These are phyloP conservation scores for Termitomyces sp. DNA, from an alignment of 768 basidiomycete species.

Conservation along the genomic window DNA sequence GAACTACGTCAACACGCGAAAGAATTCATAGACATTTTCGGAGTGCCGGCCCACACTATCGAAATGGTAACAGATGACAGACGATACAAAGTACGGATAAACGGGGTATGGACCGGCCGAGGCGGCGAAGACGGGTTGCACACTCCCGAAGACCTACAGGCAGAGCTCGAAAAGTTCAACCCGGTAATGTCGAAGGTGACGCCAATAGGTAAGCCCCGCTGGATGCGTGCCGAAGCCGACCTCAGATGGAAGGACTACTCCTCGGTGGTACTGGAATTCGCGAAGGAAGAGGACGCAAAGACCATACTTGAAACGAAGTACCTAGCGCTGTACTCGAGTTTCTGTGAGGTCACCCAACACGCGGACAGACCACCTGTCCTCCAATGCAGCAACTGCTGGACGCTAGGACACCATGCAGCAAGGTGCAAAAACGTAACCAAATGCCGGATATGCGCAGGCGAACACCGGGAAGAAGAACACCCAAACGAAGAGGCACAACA, in stretches of 20 bases:
- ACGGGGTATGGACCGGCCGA: not conserved
- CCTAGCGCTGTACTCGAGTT: not conserved
- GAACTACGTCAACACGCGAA: no score
- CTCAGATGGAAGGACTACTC: not conserved
- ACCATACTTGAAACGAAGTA: not conserved
- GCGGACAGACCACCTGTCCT: constrained; percentile 3
- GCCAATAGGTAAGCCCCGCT: not conserved
- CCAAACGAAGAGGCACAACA: not conserved
- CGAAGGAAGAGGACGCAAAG: not conserved
- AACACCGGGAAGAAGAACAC: not conserved
- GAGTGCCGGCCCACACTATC: constrained; percentile 5
- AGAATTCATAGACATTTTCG: no score
- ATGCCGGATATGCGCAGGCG: not conserved
- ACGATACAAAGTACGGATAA: constrained; percentile 18
- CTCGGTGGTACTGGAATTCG: not conserved
- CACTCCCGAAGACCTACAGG: not conserved
- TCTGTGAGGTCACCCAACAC: not conserved
- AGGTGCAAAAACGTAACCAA: not conserved
- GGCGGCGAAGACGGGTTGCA: not conserved
- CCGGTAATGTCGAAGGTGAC: constrained; percentile 2
- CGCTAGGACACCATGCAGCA: not conserved
- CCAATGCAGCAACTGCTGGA: constrained; percentile 11
- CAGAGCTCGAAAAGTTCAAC: not conserved
- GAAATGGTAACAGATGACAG: constrained; percentile 15
- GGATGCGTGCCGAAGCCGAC: not conserved